Conservation (phyloP, 2,329 filamentous ascomycete species). For the Paecilomyces dactylethromorphus region DNA sequence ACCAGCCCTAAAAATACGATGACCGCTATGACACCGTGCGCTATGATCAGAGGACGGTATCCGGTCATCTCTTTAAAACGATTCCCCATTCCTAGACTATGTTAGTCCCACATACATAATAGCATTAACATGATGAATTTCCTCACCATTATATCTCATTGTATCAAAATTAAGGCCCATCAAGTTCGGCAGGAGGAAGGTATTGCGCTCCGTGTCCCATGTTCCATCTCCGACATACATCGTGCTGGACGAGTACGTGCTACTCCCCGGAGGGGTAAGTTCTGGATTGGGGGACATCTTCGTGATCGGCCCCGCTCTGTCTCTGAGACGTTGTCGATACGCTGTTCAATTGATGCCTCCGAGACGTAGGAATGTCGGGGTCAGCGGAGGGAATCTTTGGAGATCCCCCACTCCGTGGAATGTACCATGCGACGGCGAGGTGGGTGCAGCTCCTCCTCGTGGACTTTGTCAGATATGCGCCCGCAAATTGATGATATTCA, state of each 20-base stretch:
- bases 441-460: not conserved
- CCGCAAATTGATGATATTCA: not conserved
- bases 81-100: conserved; percentile 55
- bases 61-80: conserved; percentile 53
- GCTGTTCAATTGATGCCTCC: conserved; percentile 10
- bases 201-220: conserved; percentile 57
- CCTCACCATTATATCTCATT: conserved; percentile 59
- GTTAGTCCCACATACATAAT: conserved; percentile 8
- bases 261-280: conserved; percentile 54
- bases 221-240: conserved; percentile 61
- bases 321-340: conserved; percentile 3
- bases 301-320: not conserved
- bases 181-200: conserved; percentile 58
- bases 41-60: conserved; percentile 53
- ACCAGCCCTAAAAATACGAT: conserved; percentile 57
- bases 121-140: not conserved
- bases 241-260: conserved; percentile 55
- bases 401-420: conserved; percentile 37
- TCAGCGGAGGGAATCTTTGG: conserved; percentile 36
- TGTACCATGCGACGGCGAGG: conserved; percentile 34
- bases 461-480: not conserved
- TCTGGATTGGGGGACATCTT: conserved; percentile 27
- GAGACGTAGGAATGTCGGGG: conserved; percentile 32
- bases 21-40: conserved; percentile 54
- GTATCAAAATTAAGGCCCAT: conserved; percentile 60